A percentile compares a stretch with the other conserved stretches of the same genome.
phyloP scores from a whole-genome alignment of 768 basidiomycete genomes.

The Harrya chromipes region DNA sequence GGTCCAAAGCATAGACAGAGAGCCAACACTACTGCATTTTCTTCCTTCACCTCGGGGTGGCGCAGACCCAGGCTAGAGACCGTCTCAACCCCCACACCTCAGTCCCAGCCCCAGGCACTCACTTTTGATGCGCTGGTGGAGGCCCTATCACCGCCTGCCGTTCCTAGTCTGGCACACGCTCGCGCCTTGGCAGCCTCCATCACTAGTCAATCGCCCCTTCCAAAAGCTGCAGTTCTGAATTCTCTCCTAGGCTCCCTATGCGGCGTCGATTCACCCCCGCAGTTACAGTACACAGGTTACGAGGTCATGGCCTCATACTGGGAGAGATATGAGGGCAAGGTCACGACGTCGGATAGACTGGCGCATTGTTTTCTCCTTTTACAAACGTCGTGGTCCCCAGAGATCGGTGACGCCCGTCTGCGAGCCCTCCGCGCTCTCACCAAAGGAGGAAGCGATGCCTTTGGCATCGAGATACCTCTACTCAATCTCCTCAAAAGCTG shows the following conservation, averaged over 20 bases:
- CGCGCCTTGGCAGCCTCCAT: slow-evolving; percentile 54
- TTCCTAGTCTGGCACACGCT: slow-evolving; percentile 65
- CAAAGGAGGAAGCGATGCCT: slow-evolving; percentile 53
- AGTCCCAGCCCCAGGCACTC: slow-evolving; percentile 24
- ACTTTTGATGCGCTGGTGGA: slow-evolving; percentile 48
- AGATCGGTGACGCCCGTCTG: slow-evolving; percentile 69
- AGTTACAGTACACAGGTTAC: slow-evolving; percentile 64
- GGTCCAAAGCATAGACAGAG: slow-evolving; percentile 34
- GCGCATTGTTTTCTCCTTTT: slow-evolving; percentile 65
- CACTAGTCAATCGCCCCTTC: slow-evolving; percentile 51
- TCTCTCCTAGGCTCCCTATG: slow-evolving; percentile 65
- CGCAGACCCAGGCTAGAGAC: slow-evolving; percentile 34
- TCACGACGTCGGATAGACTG: slow-evolving; percentile 56
- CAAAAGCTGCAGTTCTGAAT: slow-evolving; percentile 49
- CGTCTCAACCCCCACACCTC: slow-evolving; percentile 23
- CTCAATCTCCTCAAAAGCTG: slow-evolving; percentile 58
- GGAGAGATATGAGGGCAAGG: slow-evolving; percentile 50
- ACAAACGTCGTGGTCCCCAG: slow-evolving; percentile 52
- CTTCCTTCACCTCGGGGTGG: slow-evolving; percentile 38
- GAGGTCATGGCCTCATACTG: slow-evolving; percentile 71
- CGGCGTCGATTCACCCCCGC: slow-evolving; percentile 45
- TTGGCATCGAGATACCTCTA: slow-evolving; percentile 61
- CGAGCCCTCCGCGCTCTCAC: slow-evolving; percentile 67
- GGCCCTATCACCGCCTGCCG: slow-evolving; percentile 47
- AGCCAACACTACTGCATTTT: slow-evolving; percentile 43